These are phyloP conservation scores for Dioszegia aurantiaca DNA, from an alignment of 768 basidiomycete species.

Conservation along the genomic window DNA sequence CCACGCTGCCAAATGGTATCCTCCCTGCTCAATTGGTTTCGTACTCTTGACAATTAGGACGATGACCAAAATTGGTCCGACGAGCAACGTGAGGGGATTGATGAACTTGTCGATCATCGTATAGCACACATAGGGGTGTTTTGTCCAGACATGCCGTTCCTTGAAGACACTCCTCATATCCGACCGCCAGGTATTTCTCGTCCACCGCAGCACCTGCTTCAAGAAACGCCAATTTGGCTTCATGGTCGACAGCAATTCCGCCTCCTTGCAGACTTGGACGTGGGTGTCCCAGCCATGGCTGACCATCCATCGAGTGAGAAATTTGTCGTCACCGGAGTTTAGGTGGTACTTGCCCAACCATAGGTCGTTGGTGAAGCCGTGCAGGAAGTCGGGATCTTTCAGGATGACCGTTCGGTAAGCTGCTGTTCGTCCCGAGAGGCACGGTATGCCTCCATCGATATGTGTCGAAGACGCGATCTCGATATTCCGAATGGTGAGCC, in stretches of 20 bases:
- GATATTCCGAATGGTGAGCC: constrained; percentile 88
- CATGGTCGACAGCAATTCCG: constrained; percentile 84
- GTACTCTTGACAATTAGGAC: constrained; percentile 77
- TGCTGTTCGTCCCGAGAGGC: constrained; percentile 87
- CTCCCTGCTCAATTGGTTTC: constrained; percentile 51
- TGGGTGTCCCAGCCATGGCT: constrained; percentile 94
- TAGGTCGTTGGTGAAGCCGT: constrained; percentile 90
- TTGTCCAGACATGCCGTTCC: constrained; percentile 81
- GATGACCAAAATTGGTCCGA: constrained; percentile 75
- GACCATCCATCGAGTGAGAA: constrained; percentile 94
- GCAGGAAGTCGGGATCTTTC: constrained; percentile 88
- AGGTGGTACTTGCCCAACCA: constrained; percentile 93
- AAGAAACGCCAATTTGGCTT: constrained; percentile 95
- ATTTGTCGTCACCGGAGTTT: constrained; percentile 92
- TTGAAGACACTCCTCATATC: constrained; percentile 84
- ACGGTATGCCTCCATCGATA: constrained; percentile 88
- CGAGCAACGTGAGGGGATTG: constrained; percentile 68
- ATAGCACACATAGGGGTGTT: constrained; percentile 76
- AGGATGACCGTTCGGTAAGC: constrained; percentile 91
- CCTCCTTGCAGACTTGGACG: constrained; percentile 57
- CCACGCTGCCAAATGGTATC: constrained; percentile 51
- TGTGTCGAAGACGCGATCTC: constrained; percentile 85
- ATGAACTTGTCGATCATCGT: constrained; percentile 70
- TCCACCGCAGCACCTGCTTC: constrained; percentile 91
- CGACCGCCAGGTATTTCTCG: constrained; percentile 88